Conservation (phyloP, 768 basidiomycete genomes). For the Hydnum rufescens region DNA sequence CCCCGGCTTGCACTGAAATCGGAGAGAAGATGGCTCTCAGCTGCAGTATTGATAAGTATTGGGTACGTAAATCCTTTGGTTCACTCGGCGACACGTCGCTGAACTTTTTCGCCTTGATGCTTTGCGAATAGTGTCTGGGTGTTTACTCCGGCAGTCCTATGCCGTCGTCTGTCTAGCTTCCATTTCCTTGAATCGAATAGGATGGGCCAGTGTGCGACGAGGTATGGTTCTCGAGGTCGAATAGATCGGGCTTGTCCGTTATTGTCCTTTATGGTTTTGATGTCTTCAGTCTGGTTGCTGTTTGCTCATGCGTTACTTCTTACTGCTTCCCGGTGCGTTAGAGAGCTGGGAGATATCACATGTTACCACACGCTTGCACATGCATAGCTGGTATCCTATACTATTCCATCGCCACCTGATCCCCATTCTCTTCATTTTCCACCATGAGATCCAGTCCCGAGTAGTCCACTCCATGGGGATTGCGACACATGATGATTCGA, state of each 20-base stretch:
- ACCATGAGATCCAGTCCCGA: slow-evolving; percentile 5
- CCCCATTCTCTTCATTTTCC: background rate
- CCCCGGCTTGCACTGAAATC: slow-evolving; percentile 88
- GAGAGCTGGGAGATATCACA: no score
- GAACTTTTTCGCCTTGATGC: background rate
- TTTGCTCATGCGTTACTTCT: no score
- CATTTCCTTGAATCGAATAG: background rate
- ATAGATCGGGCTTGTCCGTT: no score
- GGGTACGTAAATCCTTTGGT: no score
- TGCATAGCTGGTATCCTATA: no score
- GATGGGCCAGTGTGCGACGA: background rate
- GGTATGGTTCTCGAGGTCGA: background rate
- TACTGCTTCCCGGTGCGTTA: no score
- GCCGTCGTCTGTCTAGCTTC: background rate
- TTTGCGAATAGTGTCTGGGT: no score
- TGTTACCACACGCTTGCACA: no score
- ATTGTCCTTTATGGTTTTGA: no score
- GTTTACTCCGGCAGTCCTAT: slow-evolving; percentile 30
- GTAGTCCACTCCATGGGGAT: slow-evolving; percentile 2
- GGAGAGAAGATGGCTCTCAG: slow-evolving; percentile 95
- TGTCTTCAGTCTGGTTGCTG: no score
- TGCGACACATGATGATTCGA: slow-evolving; percentile 1
- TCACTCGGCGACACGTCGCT: background rate
- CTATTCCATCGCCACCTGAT: no score
- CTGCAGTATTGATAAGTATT: slow-evolving; percentile 91